phyloP scores from a whole-genome alignment of 768 basidiomycete genomes.

The Chiua virens region DNA sequence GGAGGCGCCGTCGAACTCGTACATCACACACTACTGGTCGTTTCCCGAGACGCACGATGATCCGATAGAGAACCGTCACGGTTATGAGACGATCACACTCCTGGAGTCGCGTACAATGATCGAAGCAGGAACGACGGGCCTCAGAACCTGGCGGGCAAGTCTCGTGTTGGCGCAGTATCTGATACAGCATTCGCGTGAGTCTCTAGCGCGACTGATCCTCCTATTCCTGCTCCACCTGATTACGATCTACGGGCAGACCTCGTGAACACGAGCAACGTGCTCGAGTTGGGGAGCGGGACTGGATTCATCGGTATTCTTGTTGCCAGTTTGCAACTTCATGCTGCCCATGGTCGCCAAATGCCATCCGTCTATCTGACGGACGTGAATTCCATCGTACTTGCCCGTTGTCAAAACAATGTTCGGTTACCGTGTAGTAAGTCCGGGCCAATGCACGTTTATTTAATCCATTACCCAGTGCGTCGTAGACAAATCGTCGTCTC shows the following conservation, averaged over 20 bases:
- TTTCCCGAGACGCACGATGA: background rate
- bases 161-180: conserved; percentile 64
- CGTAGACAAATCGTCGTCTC: conserved; percentile 55
- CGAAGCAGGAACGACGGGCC: conserved; percentile 75
- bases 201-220: background rate
- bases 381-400: conserved; percentile 60
- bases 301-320: conserved; percentile 74
- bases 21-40: conserved; percentile 66
- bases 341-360: background rate
- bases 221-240: background rate
- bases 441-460: background rate
- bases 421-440: conserved; percentile 67
- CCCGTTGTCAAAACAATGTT: conserved; percentile 59
- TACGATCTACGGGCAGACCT: background rate
- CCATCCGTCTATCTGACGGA: conserved; percentile 58
- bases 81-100: conserved; percentile 53
- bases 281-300: conserved; percentile 75
- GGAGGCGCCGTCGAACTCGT: conserved; percentile 44
- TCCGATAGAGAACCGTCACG: background rate
- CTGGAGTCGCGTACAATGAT: conserved; percentile 73
- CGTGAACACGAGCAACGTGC: conserved; percentile 41
- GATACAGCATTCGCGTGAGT: conserved; percentile 53
- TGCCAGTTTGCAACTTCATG: conserved; percentile 51
- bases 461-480: background rate
- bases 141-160: conserved; percentile 79